These are phyloP conservation scores for Xylaria nigripes DNA, from an alignment of 495 filamentous ascomycete species.

Conservation along the genomic window DNA sequence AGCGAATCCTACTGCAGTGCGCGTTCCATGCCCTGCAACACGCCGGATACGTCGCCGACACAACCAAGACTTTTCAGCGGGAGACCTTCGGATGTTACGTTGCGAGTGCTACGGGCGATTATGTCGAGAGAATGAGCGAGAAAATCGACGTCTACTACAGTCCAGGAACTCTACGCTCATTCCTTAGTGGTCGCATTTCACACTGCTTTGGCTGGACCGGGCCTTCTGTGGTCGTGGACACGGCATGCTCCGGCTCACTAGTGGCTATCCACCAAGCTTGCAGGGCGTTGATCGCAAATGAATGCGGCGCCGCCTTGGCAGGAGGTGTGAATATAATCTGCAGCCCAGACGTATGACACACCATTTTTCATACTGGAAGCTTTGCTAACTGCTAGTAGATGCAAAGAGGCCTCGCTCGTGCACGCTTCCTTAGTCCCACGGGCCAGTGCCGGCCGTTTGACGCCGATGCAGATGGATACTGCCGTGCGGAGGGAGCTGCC, in stretches of 20 bases:
- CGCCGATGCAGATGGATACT: slow-evolving; percentile 46
- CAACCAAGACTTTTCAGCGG: neutral
- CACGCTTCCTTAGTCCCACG: slow-evolving; percentile 1
- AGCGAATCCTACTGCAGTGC: slow-evolving; percentile 28
- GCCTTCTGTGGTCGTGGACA: slow-evolving; percentile 31
- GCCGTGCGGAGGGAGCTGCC: slow-evolving; percentile 38
- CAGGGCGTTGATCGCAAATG: slow-evolving; percentile 51
- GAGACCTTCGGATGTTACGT: slow-evolving; percentile 1
- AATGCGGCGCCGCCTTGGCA: slow-evolving; percentile 45
- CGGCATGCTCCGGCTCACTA: slow-evolving; percentile 29
- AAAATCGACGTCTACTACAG: slow-evolving; percentile 77
- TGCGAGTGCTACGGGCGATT: slow-evolving; percentile 3
- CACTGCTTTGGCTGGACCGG: slow-evolving; percentile 34
- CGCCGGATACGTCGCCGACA: slow-evolving; percentile 25
- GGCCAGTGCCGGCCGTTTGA: slow-evolving; percentile 17
- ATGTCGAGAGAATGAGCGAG: slow-evolving; percentile 22
- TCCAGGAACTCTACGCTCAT: slow-evolving; percentile 65
- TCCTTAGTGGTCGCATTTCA: slow-evolving; percentile 43
- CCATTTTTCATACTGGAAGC: neutral
- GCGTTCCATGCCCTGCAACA: slow-evolving; percentile 34
- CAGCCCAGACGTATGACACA: neutral
- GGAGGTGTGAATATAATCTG: slow-evolving; percentile 23
- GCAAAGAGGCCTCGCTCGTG: neutral
- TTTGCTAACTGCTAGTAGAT: neutral
- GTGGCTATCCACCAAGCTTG: neutral